Base-by-base conservation (phyloP, 202 grass and related monocot genomes). In the Alloteropsis angusta region DNA sequence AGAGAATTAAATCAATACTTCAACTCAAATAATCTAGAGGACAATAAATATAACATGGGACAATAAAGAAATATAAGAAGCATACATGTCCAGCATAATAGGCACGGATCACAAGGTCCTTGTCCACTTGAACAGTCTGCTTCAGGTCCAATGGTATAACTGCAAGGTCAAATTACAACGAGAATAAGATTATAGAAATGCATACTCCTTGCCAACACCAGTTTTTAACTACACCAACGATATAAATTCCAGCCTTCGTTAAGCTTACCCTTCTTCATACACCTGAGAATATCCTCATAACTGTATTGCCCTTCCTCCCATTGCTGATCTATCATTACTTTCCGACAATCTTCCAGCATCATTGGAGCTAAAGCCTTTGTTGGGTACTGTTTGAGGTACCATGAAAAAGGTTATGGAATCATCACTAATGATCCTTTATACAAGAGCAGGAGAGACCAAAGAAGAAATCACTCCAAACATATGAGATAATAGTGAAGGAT, bases 51-150 rank as follows among this genome's bases (percentile, higher is more conserved):
- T 19, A 35, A 60, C 46, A 37, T 44, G 16, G 34, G 21, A 72
- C 19, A 26, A 72, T 66, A 60, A 65, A 80, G 65, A 36, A 25
- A 35, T 86, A 49, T 18, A 76, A 52, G 52, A 39, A 49, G 78
- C 83, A 77, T 92, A 98, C 96, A 89, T 98, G 96, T 69, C 96
- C 96, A 45, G 96, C 96, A 83, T 98, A 98, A 78, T 98, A 98
- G 58, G 92, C 92, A 82, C 96, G 79, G 52, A 98, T 95, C 23
- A 80, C 71, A 80, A 98, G 87, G 84, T 98, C 92, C 77, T 92
- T 87, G 68, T 95, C 87, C 63, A 98, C 92, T 89, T 91, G 89
- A 89, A 98, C 55, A 21, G 84, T 93, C 80, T 98, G 96, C 80
- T 98, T 98, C 78, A 98, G 72, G 36, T 98, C 92, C 64, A 98